Evolutionary conservation across 2,329 filamentous ascomycete species (phyloP).

Genomic region (Mollisiaceae sp.): DNA sequence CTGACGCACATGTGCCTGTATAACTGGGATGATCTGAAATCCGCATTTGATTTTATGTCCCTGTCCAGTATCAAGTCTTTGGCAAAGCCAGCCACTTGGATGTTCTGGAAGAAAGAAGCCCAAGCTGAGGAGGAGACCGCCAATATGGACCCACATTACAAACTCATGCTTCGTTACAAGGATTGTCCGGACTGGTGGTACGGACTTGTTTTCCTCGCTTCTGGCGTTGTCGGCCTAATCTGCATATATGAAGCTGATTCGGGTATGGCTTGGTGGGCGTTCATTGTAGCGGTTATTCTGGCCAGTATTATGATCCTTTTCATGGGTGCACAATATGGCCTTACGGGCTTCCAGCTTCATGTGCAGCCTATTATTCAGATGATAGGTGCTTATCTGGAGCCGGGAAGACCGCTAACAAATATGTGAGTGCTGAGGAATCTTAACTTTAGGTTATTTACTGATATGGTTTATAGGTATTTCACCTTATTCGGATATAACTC

Average conservation of each 20-base stretch:
- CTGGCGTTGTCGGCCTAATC: slow-evolving; percentile 48
- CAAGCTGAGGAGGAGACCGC: slow-evolving; percentile 8
- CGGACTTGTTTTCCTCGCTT: slow-evolving; percentile 48
- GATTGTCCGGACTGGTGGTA: slow-evolving; percentile 65
- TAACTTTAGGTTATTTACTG: slow-evolving; percentile 1
- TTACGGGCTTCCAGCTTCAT: slow-evolving; percentile 53
- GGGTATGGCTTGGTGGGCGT: slow-evolving; percentile 37
- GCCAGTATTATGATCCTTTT: slow-evolving; percentile 39
- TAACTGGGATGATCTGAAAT: slow-evolving; percentile 46
- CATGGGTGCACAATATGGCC: slow-evolving; percentile 45
- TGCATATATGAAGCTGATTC: slow-evolving; percentile 26
- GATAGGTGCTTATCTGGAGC: slow-evolving; percentile 52
- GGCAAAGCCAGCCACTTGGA: slow-evolving; percentile 22
- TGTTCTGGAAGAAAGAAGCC: slow-evolving; percentile 27
- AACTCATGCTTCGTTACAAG: slow-evolving; percentile 61
- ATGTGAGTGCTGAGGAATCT: slow-evolving; percentile 50
- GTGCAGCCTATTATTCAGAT: slow-evolving; percentile 54
- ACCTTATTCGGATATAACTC: slow-evolving; percentile 68
- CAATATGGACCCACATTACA: slow-evolving; percentile 53
- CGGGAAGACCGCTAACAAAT: slow-evolving; percentile 70
- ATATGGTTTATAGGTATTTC: slow-evolving; percentile 55
- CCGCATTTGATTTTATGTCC: slow-evolving; percentile 37
- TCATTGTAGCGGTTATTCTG: slow-evolving; percentile 38
- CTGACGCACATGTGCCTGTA: slow-evolving; percentile 49
- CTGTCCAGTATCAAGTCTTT: slow-evolving; percentile 21